Evolutionary conservation across 345 rosid species (phyloP), one percentile per base, ranked within the genome.

Genomic region (Geranium rotundifolium): DNA sequence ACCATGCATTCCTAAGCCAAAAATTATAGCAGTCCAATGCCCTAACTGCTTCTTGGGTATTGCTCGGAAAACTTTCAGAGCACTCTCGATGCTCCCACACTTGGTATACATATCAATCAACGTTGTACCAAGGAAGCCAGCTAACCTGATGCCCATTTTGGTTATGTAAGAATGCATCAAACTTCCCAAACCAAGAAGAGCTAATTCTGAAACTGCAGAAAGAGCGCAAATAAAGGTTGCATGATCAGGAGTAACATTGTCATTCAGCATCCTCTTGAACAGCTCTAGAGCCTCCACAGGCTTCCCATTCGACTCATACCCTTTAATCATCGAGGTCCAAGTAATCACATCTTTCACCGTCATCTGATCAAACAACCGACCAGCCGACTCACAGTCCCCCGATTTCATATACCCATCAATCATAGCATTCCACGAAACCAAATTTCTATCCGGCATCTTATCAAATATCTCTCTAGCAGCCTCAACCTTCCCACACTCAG

Each of bases 21-120:
- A 79, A 59, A 86, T 76, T 73, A 83, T 80, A 19, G 91, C 85
- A 65, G 80, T 86, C 87, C 96, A 89, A 55, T 88, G 83, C 57
- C 83, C 82, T 27, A 89, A 60, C 70, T 81, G 82, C 79, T 73
- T 86, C 55, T 64, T 66, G 16, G 27, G 49, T 71, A 79, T 69
- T 13, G 73, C 67, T 52, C 59, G 57, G 52, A 89, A 86, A 49
- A 70, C 60, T 3, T 65, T n/a, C 56, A 73, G 17, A 15, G 96
- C 85, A 75, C 70, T 72, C 56, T 69, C 76, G 12, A 84, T 76
- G 70, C 79, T 72, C 68, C 90, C 90, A 65, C 96, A 83, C 63
- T 72, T 86, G 62, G 90, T 81, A 65, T 83, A 86, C 91, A 86
- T 84, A 63, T 83, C 83, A 14, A 86, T 79, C 59, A 86, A 67